Base-by-base conservation (phyloP, 805 yeast genomes). In the Yamadazyma scolyti region DNA sequence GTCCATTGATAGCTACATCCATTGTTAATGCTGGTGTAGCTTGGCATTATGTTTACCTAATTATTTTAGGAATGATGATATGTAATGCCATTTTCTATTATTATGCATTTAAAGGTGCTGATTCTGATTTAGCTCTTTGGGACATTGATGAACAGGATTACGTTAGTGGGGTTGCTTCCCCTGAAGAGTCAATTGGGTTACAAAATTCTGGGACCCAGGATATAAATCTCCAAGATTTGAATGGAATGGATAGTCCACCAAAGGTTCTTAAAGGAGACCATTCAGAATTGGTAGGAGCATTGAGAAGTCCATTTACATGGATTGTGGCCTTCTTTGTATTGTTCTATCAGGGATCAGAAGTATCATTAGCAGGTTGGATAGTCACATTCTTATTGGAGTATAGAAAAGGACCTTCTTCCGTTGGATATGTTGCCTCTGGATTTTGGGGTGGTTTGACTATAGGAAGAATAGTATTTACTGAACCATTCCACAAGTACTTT, bases 281-380 rank as follows among this genome's bases (percentile, higher is more conserved):
- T 18, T 12, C 23, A 16, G 39, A 25, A 16, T 61, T 39, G 42
- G 37, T 44, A 7, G 71, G 77, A 1, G 35, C 73, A 21, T 5
- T 27, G 4, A 59, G 49, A 44, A 43, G 61, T 53, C 37, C 56
- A 36, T 33, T 53, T 46, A 62, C 77, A 1, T 59, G 82, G 65
- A 39, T 71, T 2, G 56, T 76, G 37, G 67, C 87, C 2, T 39
- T 64, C 2, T 77, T 71, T 42, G 61, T 80, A 16, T 72, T 82
- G 40, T 63, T 75, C 30, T 81, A 82, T 46, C 73, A 79, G 42
- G 90, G 89, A 4, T 73, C 76, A 3, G 89, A 82, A 50, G 79
- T 81, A 14, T 56, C 81, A 1, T 57, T 81, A 38, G 87, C 82
- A 2, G 80, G 86, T 4, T 82, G 89, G 88, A 58, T 77, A n/a